These are phyloP conservation scores for Anaeromyces robustus DNA, from an alignment of 192 early-diverging fungal species.

Conservation along the genomic window DNA sequence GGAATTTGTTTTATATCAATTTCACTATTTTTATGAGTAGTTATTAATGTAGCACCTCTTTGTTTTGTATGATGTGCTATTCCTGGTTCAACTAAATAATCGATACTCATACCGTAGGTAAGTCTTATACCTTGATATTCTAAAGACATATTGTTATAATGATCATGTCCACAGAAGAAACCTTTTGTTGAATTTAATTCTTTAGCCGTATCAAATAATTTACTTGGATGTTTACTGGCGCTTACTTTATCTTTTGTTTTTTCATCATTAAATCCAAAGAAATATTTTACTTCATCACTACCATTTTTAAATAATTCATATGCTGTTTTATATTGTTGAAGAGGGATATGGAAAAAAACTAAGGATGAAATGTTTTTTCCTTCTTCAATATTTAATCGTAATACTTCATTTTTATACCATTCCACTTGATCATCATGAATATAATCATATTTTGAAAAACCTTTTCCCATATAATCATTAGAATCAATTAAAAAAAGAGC, in stretches of 20 bases:
- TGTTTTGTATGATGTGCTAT: neutral
- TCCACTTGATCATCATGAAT: neutral
- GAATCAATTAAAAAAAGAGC: neutral
- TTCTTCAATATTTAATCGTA: neutral
- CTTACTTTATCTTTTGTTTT: neutral
- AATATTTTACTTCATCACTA: neutral
- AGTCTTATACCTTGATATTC: neutral
- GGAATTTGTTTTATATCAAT: neutral
- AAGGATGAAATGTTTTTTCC: neutral
- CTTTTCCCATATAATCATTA: neutral
- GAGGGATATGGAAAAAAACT: neutral
- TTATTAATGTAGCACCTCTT: neutral
- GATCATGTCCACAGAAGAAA: neutral
- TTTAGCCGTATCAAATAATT: neutral
- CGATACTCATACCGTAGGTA: neutral
- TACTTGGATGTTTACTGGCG: neutral
- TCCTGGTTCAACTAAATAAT: neutral
- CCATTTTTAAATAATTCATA: neutral
- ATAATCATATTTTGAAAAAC: neutral
- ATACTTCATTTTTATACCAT: neutral
- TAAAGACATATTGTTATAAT: neutral
- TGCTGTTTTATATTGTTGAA: neutral
- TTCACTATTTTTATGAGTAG: neutral
- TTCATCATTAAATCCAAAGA: neutral
- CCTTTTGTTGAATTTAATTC: neutral